Evolutionary conservation across 75 land plant genomes (phyloP).

Genomic region (Selaginella tamariscina): DNA sequence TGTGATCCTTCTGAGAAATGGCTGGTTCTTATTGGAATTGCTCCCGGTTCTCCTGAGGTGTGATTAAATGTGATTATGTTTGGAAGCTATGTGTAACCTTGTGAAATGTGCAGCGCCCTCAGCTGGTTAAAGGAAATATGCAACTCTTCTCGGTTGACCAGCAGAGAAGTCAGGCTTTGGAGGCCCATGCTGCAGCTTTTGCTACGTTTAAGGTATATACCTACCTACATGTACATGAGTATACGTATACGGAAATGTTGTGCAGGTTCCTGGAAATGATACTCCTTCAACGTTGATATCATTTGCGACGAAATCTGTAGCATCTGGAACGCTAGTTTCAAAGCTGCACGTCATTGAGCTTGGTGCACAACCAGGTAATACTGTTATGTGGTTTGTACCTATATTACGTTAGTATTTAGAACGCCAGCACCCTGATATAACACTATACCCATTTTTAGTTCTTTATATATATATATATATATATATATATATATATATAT

Average conservation of each 20-base stretch:
- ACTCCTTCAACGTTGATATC: not conserved
- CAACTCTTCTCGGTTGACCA: conserved; percentile 5
- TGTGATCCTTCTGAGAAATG: conserved; percentile 12
- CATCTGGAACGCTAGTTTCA: conserved; percentile 70
- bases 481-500: no score
- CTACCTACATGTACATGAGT: not conserved
- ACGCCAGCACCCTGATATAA: no score
- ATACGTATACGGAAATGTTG: not conserved
- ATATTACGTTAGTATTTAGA: no score
- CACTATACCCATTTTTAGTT: no score
- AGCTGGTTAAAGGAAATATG: conserved; percentile 11
- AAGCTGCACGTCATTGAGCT: conserved; percentile 96
- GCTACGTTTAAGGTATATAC: not conserved
- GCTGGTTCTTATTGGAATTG: conserved; percentile 3
- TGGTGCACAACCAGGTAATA: conserved; percentile 94
- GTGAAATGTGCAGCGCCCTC: not conserved
- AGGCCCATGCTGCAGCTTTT: conserved; percentile 12
- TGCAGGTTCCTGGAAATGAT: conserved; percentile 3
- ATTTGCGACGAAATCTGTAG: conserved; percentile 17
- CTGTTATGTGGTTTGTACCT: no score
- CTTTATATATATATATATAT: no score
- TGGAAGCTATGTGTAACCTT: no score
- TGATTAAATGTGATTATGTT: not conserved
- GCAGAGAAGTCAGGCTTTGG: not conserved
- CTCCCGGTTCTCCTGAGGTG: conserved; percentile 5